phyloP scores from a whole-genome alignment of 1,284 basidiomycete genomes.

The Ustilago hordei region DNA sequence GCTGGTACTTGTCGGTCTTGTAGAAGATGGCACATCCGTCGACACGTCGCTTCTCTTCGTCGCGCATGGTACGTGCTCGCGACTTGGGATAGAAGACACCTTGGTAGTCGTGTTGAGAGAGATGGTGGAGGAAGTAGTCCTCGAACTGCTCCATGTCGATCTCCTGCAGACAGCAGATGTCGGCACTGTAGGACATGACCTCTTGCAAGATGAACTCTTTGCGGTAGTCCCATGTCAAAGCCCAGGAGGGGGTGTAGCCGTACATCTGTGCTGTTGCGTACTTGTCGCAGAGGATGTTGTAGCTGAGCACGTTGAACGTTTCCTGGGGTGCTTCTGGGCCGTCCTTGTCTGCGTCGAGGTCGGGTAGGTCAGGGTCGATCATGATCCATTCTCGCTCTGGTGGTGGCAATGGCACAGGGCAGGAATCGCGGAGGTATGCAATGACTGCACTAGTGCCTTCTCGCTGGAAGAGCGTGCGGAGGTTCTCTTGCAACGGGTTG shows the following conservation, averaged over 20 bases:
- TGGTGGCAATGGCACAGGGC: conserved; percentile 83
- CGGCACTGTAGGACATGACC: conserved; percentile 83
- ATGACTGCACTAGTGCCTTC: conserved; percentile 91
- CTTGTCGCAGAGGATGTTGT: conserved; percentile 95
- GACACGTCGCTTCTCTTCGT: conserved; percentile 85
- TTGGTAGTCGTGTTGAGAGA: conserved; percentile 84
- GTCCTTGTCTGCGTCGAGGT: conserved; percentile 69
- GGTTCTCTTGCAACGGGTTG: conserved; percentile 84
- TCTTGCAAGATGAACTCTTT: conserved; percentile 91
- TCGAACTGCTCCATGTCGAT: conserved; percentile 93
- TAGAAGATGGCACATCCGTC: conserved; percentile 98
- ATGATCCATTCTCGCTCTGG: conserved; percentile 86
- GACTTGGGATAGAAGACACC: conserved; percentile 95
- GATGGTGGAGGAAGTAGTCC: conserved; percentile 86
- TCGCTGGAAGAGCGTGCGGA: conserved; percentile 87
- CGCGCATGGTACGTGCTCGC: conserved; percentile 91
- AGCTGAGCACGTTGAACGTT: conserved; percentile 84
- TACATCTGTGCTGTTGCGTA: conserved; percentile 91
- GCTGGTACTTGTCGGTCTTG: conserved; percentile 85
- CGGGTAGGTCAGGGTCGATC: conserved; percentile 77
- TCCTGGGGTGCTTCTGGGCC: conserved; percentile 68
- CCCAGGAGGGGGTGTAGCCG: conserved; percentile 97
- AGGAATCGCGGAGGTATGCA: conserved; percentile 86
- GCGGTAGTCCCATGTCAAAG: conserved; percentile 92
- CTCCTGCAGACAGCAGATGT: conserved; percentile 91